Evolutionary conservation across 106 monocot genomes (phyloP).

Genomic region (Acanthochlamys bracteata): DNA sequence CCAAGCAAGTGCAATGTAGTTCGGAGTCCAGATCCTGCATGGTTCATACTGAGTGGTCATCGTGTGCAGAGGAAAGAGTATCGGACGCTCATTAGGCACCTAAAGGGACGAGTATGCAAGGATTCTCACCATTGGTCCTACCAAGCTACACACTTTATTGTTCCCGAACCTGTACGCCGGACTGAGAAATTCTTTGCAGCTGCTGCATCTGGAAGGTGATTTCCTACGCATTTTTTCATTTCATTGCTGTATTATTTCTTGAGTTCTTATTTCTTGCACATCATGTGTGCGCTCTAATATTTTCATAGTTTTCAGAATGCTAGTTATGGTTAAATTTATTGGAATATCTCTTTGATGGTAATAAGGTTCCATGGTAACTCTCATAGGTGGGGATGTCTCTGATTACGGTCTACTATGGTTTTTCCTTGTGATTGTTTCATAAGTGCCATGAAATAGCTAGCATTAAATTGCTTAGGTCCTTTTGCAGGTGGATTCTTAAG

Average conservation of each 20-base stretch:
- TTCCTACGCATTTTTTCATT: neutral
- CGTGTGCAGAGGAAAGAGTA: conserved; percentile 76
- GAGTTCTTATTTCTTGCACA: too few species aligned
- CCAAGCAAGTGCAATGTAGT: conserved; percentile 2
- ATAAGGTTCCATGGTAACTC: too few species aligned
- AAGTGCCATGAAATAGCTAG: too few species aligned
- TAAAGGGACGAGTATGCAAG: conserved; percentile 65
- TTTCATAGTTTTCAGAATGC: too few species aligned
- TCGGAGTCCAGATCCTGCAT: conserved; percentile 19
- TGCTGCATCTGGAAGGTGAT: conserved; percentile 89
- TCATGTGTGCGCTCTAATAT: too few species aligned
- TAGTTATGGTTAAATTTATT: too few species aligned
- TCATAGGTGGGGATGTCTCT: too few species aligned
- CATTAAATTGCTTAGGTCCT: neutral
- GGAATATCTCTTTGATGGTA: too few species aligned
- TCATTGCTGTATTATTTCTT: neutral
- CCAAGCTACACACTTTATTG: conserved; percentile 88
- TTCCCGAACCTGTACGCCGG: conserved; percentile 63
- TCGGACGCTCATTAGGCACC: conserved; percentile 31
- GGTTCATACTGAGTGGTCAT: conserved; percentile 84
- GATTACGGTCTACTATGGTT: too few species aligned
- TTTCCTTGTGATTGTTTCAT: too few species aligned
- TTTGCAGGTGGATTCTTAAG: conserved; percentile 88
- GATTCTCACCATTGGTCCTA: conserved; percentile 91
- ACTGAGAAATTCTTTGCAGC: conserved; percentile 99